These are phyloP conservation scores for Aureoboletus auriporus DNA, from an alignment of 768 basidiomycete species.

Conservation along the genomic window DNA sequence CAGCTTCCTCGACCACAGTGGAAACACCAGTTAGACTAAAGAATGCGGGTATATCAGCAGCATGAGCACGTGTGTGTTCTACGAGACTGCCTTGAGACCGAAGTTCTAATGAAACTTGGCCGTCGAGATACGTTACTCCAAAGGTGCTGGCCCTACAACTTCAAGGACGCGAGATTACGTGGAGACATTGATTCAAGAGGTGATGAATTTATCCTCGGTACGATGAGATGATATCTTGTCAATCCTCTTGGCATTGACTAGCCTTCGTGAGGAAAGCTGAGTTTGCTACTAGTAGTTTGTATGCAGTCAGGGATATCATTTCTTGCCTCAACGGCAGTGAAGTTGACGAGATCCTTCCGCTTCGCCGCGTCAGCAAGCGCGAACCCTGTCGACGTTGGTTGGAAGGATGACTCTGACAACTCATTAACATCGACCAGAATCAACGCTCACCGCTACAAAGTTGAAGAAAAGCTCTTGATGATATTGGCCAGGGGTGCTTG, in stretches of 20 bases:
- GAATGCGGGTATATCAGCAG: conserved; percentile 92
- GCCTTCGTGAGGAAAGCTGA: conserved; percentile 46
- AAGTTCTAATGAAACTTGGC: conserved; percentile 79
- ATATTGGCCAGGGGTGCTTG: too few relatives aligned
- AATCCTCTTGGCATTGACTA: conserved; percentile 72
- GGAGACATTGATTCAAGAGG: neutral
- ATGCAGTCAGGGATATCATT: conserved; percentile 34
- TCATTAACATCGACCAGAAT: neutral
- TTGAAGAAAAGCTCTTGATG: too few relatives aligned
- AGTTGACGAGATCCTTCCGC: conserved; percentile 65
- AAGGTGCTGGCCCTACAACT: conserved; percentile 91
- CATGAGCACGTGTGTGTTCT: conserved; percentile 84
- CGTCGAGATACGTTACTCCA: conserved; percentile 74
- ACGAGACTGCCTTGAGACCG: conserved; percentile 90
- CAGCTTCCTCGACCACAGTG: conserved; percentile 77
- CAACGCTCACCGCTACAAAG: conserved; percentile 71
- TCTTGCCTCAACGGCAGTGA: conserved; percentile 74
- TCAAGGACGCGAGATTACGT: conserved; percentile 1
- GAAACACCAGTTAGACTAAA: conserved; percentile 87
- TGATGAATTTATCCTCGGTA: conserved; percentile 65
- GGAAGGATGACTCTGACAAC: neutral
- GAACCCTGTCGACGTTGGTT: conserved; percentile 54
- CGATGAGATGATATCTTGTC: conserved; percentile 82
- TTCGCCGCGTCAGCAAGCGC: conserved; percentile 81
- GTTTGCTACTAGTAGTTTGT: neutral